Evolutionary conservation across 2,329 filamentous ascomycete genomes (phyloP), one percentile per base, ranked within the genome.

Genomic region (Neofusicoccum ribis): DNA sequence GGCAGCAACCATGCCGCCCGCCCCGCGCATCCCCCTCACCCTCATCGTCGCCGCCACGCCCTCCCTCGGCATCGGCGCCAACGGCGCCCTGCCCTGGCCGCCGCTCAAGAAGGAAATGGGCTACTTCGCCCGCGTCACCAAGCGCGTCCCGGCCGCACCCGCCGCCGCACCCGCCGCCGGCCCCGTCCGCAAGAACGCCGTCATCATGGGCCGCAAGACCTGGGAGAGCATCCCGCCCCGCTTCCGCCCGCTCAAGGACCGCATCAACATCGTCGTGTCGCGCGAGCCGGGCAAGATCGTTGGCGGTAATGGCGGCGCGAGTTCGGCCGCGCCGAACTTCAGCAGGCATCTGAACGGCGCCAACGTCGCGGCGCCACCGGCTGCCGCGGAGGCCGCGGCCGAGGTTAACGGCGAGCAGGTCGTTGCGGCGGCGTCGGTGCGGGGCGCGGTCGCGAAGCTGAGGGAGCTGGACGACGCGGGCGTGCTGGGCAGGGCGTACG

Each of bases 131-230:
- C 89, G 93, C 66, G 90, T 97, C 46, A 98, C 94, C 3, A 92
- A 91, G 71, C 87, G 89, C 15, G 75, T 86, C 0, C 65, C 66
- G 27, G 27, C 27, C 27, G 7, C 27, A 3, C 27, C 5, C 27
- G 27, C 1, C 27, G 27, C 6, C 27, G 27, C 6, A 7, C 27
- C 27, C 5, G 27, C 27, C 27, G 27, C 5, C 27, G 27, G 27
- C 5, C 27, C 80, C 69, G 20, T 31, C 27, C 20, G 50, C 15
- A 83, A 84, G 77, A 83, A 84, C 77, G 91, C 91, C 17, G 91
- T 98, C 60, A 90, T 99, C 70, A 99, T 99, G 95, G 95, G 95
- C 67, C 91, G 95, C 73, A 97, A 96, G 79, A 99, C 95, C 0
- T 99, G 94, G 89, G 92, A 96, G 61, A 92, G 89, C 69, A 94